Conservation (phyloP, 2,329 filamentous ascomycete species). For the Proliferodiscus dingleyae region DNA sequence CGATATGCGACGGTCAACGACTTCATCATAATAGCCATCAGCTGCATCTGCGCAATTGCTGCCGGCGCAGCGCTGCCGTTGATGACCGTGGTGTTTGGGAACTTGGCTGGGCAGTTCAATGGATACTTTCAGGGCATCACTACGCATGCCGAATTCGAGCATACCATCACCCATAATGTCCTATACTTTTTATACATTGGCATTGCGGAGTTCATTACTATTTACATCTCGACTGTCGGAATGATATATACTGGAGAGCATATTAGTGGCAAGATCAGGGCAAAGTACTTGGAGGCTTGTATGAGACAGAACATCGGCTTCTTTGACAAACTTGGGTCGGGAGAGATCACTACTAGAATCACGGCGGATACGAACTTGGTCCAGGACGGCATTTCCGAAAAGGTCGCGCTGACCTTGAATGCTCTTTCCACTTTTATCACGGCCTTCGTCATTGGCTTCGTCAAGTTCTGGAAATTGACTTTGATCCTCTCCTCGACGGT, state of each 20-base stretch:
- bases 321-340: slow-evolving; percentile 88
- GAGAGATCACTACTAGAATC: slow-evolving; percentile 90
- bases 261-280: slow-evolving; percentile 71
- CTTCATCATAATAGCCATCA: slow-evolving; percentile 45
- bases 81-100: slow-evolving; percentile 64
- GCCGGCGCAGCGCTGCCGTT: slow-evolving; percentile 57
- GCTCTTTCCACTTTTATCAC: slow-evolving; percentile 79
- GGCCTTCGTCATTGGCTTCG: slow-evolving; percentile 84
- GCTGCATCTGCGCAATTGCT: slow-evolving; percentile 48
- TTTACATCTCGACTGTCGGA: slow-evolving; percentile 76
- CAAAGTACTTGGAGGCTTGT: slow-evolving; percentile 78
- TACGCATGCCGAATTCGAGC: slow-evolving; percentile 51
- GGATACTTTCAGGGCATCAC: slow-evolving; percentile 46
- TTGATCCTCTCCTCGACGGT: slow-evolving; percentile 81
- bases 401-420: slow-evolving; percentile 72
- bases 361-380: slow-evolving; percentile 91
- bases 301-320: slow-evolving; percentile 86
- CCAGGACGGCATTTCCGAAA: slow-evolving; percentile 90
- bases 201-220: slow-evolving; percentile 71
- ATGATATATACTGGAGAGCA: slow-evolving; percentile 87
- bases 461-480: slow-evolving; percentile 90
- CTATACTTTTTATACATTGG: slow-evolving; percentile 84
- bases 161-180: slow-evolving; percentile 57
- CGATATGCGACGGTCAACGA: slow-evolving; percentile 51
- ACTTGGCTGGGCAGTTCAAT: slow-evolving; percentile 68